These are phyloP conservation scores for Cucurbita maxima DNA, from an alignment of 306 rosid genomes.

Conservation along the genomic window DNA sequence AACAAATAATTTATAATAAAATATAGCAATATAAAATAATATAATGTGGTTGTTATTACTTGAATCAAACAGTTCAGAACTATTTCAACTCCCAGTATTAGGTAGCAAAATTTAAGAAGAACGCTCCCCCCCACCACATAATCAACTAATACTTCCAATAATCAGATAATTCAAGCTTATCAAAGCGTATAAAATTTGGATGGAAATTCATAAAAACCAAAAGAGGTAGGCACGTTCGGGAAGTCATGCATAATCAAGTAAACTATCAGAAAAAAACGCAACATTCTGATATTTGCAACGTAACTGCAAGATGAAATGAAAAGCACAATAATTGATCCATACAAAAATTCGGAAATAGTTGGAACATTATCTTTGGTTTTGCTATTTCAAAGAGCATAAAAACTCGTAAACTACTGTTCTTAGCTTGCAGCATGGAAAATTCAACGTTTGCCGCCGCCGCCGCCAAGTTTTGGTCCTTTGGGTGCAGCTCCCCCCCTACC, in stretches of 20 bases:
- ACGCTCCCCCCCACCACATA: no score
- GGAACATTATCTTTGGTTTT: not conserved
- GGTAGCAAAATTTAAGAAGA: no score
- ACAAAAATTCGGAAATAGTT: not conserved
- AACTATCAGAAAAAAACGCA: not conserved
- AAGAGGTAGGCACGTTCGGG: not conserved
- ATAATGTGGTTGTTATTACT: no score
- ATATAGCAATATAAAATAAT: no score
- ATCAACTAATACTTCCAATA: no score
- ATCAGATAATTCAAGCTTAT: no score
- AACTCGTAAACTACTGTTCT: not conserved
- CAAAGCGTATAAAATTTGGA: not conserved
- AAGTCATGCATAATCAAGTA: not conserved
- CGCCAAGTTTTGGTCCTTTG: conserved; percentile 54
- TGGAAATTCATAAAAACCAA: not conserved
- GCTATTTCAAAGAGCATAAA: not conserved
- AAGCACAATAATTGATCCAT: not conserved
- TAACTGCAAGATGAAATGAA: not conserved
- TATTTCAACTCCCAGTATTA: no score
- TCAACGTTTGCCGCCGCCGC: conserved; percentile 52
- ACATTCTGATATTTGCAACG: not conserved
- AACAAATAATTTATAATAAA: no score
- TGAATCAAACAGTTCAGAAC: no score
- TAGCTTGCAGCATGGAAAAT: not conserved
- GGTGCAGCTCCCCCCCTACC: conserved; percentile 34